Base-by-base conservation (phyloP, 2,329 filamentous ascomycete genomes). In the Thielaviopsis punctulata region DNA sequence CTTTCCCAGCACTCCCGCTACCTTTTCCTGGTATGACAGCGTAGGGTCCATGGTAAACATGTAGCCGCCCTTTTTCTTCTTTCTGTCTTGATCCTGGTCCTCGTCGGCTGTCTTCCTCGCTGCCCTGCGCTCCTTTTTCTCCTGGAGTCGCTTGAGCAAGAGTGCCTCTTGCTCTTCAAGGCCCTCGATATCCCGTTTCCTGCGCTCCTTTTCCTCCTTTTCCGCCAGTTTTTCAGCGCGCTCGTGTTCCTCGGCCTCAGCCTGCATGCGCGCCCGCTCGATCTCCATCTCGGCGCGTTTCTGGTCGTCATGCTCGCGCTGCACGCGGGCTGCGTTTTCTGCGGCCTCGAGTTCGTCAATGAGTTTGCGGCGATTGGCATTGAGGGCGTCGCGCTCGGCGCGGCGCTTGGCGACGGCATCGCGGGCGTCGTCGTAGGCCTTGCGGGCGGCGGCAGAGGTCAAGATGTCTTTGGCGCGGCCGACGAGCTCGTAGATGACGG, bases 401-500 rank as follows among this genome's bases (percentile, higher is more conserved):
- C 78, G 76, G 62, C 82, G 82, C 62, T 84, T 76, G 54, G 82
- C 69, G 56, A 78, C 73, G 39, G 86, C 85, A 60, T 82, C 77
- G 45, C 86, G 77, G 56, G 82, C 79, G 62, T 78, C 76, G 62
- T 95, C 86, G 69, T 95, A 95, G 51, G 82, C 77, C 48, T 77
- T 75, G 55, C 86, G 84, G 36, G 86, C 76, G 13, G 74, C 75
- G 0, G 78, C 67, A 57, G 88, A 82, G 24, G 79, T 76, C 2
- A 96, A 77, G 1, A 95, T 77, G 66, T 93, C 87, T 62, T 86
- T 80, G n/a, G 87, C 89, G 56, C 84, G 84, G 62, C 88, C 84
- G 54, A 94, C 80, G 1, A 84, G 73, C 65, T 95, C 85, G 71
- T 93, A 96, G 61, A 84, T 85, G 52, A 82, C 80, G 45, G 86